A percentile compares a stretch with the other conserved stretches of the same genome.
These are phyloP conservation scores for Plectosphaerella cucumerina DNA, from an alignment of 2,329 filamentous ascomycete genomes.

Conservation along the genomic window DNA sequence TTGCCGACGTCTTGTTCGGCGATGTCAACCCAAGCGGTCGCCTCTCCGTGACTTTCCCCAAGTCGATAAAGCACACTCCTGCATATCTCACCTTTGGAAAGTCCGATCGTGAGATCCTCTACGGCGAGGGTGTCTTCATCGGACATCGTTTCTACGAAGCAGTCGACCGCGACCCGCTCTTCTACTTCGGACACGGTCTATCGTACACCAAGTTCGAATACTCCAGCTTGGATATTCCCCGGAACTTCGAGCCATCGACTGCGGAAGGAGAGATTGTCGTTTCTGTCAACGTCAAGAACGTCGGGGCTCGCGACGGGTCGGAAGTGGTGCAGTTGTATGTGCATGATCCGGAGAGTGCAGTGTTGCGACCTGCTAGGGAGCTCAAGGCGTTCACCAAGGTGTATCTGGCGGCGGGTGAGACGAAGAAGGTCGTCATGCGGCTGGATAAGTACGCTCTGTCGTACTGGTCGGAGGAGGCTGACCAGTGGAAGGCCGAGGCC, in stretches of 20 bases:
- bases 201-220: constrained; percentile 69
- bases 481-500: constrained; percentile 62
- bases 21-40: constrained; percentile 72
- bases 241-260: constrained; percentile 13
- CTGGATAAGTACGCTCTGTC: constrained; percentile 30
- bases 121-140: constrained; percentile 74
- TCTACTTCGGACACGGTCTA: constrained; percentile 76
- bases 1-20: constrained; percentile 74
- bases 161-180: constrained; percentile 59
- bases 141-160: constrained; percentile 80
- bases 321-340: constrained; percentile 54
- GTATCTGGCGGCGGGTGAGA: constrained; percentile 54
- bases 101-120: constrained; percentile 68
- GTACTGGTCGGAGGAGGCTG: constrained; percentile 66
- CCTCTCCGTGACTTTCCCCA: constrained; percentile 70
- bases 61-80: constrained; percentile 66
- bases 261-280: constrained; percentile 37
- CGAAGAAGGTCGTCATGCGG: constrained; percentile 47
- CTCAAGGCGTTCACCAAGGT: constrained; percentile 65
- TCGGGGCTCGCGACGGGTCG: constrained; percentile 5
- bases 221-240: constrained; percentile 42
- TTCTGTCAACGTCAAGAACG: constrained; percentile 10
- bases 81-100: constrained; percentile 70
- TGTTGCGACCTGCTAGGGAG: constrained; percentile 57
- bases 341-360: constrained; percentile 31